These are phyloP conservation scores for Paspalum notatum DNA, from an alignment of 176 grass and related monocot species.

Conservation along the genomic window DNA sequence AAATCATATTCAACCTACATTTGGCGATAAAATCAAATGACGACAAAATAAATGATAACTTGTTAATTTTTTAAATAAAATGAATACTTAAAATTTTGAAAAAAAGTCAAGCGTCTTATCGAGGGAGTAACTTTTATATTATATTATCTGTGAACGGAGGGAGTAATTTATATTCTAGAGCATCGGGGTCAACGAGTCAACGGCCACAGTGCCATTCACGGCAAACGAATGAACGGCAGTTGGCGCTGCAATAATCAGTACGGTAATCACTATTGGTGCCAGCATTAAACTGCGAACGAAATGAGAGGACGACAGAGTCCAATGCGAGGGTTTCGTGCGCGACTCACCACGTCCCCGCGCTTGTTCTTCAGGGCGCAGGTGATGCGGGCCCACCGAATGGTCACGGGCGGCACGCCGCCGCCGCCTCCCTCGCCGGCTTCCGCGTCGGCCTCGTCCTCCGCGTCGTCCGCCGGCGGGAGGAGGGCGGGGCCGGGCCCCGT, in stretches of 20 bases:
- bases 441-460: constrained; percentile 20
- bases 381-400: constrained; percentile 69
- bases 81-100: no score
- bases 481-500: constrained; percentile 64
- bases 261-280: neutral
- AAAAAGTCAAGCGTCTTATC: no score
- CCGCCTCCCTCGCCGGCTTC: constrained; percentile 39
- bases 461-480: constrained; percentile 39
- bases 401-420: constrained; percentile 56
- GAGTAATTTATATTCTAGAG: no score
- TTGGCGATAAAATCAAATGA: no score
- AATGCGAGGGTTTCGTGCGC: constrained; percentile 11
- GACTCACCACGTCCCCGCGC: constrained; percentile 63
- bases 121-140: no score
- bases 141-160: no score
- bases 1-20: no score
- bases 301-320: neutral
- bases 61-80: no score
- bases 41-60: no score
- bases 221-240: neutral
- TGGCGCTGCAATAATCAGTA: no score
- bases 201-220: neutral
- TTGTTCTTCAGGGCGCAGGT: constrained; percentile 86
- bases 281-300: neutral
- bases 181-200: constrained; percentile 11